phyloP scores from a whole-genome alignment of 2,329 filamentous ascomycete species.

The Cladosporium sp. region DNA sequence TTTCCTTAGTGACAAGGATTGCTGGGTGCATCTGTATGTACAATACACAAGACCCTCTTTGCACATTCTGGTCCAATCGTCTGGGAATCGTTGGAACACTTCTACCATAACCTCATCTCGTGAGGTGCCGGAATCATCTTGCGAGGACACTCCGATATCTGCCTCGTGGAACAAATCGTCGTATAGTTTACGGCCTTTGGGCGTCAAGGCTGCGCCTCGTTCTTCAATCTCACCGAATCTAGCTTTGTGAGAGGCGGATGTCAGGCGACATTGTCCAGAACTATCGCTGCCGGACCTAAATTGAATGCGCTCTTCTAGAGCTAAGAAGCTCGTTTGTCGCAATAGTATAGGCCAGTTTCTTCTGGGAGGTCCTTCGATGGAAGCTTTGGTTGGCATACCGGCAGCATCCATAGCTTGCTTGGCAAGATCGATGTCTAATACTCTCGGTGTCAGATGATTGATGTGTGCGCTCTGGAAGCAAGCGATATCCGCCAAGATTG shows the following conservation, averaged over 20 bases:
- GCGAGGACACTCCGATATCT: neutral
- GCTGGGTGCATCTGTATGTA: neutral
- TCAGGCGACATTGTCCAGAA: neutral
- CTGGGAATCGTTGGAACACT: neutral
- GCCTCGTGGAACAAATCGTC: neutral
- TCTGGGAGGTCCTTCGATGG: neutral
- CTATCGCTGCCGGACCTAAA: neutral
- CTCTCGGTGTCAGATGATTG: neutral
- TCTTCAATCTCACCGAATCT: neutral
- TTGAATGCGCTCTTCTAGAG: neutral
- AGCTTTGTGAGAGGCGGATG: neutral
- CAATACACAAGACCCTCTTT: neutral
- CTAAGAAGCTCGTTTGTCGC: neutral
- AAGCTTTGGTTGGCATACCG: neutral
- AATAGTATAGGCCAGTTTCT: neutral
- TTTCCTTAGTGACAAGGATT: neutral
- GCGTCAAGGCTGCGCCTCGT: neutral
- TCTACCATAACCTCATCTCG: neutral
- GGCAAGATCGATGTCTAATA: neutral
- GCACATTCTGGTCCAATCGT: neutral
- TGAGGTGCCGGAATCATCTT: too few relatives aligned
- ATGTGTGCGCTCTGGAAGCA: neutral
- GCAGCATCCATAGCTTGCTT: neutral
- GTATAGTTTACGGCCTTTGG: neutral
- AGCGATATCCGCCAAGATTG: neutral